A percentile compares a stretch with the other conserved stretches of the same genome.
Conservation (phyloP, 441 rosid species). For the Arabidopsis lyrata region DNA sequence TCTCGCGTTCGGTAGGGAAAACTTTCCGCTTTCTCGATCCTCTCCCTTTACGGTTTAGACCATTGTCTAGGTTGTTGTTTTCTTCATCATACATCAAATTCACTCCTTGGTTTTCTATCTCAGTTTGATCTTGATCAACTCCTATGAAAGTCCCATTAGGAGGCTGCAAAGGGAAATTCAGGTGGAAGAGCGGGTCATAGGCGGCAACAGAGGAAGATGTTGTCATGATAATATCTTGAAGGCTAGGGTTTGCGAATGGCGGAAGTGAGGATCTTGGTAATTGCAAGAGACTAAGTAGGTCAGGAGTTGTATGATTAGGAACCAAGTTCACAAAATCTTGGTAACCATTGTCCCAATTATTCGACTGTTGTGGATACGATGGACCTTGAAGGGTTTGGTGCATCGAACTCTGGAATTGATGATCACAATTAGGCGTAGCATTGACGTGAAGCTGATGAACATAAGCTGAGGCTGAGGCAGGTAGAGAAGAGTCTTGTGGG, state of each 20-base stretch:
- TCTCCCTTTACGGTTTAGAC: conserved; percentile 57
- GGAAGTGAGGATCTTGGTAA: conserved; percentile 54
- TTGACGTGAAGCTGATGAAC: conserved; percentile 46
- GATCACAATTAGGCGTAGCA: conserved; percentile 26
- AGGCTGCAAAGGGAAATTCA: conserved; percentile 74
- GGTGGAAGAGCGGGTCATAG: conserved; percentile 71
- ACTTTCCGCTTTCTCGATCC: conserved; percentile 64
- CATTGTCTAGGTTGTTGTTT: conserved; percentile 46
- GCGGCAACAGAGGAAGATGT: conserved; percentile 50
- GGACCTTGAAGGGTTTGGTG: conserved; percentile 45
- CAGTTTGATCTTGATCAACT: conserved; percentile 47
- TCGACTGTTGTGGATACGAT: conserved; percentile 13
- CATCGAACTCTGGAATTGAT: conserved; percentile 44
- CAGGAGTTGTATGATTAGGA: conserved; percentile 54
- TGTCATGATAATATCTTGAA: conserved; percentile 38
- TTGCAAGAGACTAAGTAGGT: conserved; percentile 74
- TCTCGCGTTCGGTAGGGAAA: conserved; percentile 73
- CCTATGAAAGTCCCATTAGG: conserved; percentile 60
- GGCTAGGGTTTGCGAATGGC: conserved; percentile 44
- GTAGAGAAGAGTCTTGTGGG: conserved; percentile 37
- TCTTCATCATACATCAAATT: conserved; percentile 28
- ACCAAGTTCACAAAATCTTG: conserved; percentile 45
- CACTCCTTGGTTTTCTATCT: conserved; percentile 43
- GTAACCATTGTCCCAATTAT: conserved; percentile 47
- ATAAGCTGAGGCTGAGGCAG: conserved; percentile 43